Base-by-base conservation (phyloP, 1,284 basidiomycete species). In the Phellopilus nigrolimitatus region DNA sequence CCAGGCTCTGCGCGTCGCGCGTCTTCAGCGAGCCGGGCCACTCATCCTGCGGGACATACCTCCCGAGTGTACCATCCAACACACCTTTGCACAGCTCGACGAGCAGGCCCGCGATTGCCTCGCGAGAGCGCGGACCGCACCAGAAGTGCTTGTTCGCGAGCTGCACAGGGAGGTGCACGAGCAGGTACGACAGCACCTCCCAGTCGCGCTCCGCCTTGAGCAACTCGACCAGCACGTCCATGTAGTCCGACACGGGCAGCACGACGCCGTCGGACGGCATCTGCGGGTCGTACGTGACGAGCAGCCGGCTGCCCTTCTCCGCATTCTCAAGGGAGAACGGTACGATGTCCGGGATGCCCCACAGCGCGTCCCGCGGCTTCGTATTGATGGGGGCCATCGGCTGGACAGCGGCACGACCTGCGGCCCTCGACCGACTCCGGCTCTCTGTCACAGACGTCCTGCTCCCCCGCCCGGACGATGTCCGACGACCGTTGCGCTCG, bases 121-220 rank as follows among this genome's bases (percentile, higher is more conserved):
- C 68, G 12, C 84, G 75, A 9, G 89, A 85, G 47, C 83, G 82
- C 0, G 88, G 89, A 0, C 97, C 97, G 63, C 95, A 97, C 68
- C 97, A 95, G 51, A 97, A 79, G 63, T 98, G 93, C 68, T 97
- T 98, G 77, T 99, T 99, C 47, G 88, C 76, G 3, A 99, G 78
- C 66, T 99, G 95, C 17, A 84, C 76, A 0, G 97, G 95, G 1
- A 99, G 75, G 67, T 95, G 91, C 63, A 89, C 91, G 1, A 99
- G 75, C 3, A 95, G 75, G 62, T 97, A 99, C 2, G 93, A 93
- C 12, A 98, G 74, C 30, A 99, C 74, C 60, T 99, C 97, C 95
- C 97, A 99, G 57, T 89, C 91, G 42, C 73, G 79, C 63, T 94
- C 92, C 33, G 72, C 74, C 53, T 85, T 78, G 40, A 99, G 68